phyloP scores from a whole-genome alignment of 768 basidiomycete genomes.

The Leccinum ochraceum region DNA sequence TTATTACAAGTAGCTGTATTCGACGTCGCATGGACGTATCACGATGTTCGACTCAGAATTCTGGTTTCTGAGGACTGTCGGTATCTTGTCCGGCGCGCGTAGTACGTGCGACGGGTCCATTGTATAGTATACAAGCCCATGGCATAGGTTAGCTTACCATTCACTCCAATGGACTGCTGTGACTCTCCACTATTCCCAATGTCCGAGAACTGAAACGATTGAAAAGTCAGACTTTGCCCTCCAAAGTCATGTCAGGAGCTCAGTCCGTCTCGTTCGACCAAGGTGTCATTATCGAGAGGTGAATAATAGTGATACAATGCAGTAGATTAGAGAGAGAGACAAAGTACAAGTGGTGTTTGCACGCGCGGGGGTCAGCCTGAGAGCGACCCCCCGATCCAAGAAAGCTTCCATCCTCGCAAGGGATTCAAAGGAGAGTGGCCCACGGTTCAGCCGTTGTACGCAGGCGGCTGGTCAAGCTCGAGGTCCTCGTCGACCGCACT shows the following conservation, averaged over 20 bases:
- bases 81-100: not conserved
- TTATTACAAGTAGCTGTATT: not conserved
- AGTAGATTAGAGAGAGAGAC: not conserved
- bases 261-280: not conserved
- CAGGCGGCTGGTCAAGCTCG: constrained; percentile 21
- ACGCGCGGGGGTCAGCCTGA: not conserved
- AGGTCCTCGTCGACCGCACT: constrained; percentile 5
- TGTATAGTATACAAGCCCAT: not conserved
- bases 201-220: constrained; percentile 18
- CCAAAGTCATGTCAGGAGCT: not conserved
- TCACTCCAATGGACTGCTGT: not conserved
- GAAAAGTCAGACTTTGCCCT: constrained; percentile 9
- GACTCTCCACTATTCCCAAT: constrained; percentile 27
- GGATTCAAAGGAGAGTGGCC: not conserved
- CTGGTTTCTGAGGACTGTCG: not conserved
- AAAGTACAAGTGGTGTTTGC: not conserved
- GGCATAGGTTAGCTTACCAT: not conserved
- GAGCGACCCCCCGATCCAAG: not conserved
- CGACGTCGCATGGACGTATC: not conserved
- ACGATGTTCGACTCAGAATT: not conserved
- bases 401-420: not conserved
- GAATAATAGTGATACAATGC: constrained; percentile 7
- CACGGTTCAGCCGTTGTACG: constrained; percentile 16
- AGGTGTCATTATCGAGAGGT: not conserved
- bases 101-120: not conserved